These are phyloP conservation scores for Entomophthora muscae DNA, from an alignment of 371 early-diverging fungal genomes.

Conservation along the genomic window DNA sequence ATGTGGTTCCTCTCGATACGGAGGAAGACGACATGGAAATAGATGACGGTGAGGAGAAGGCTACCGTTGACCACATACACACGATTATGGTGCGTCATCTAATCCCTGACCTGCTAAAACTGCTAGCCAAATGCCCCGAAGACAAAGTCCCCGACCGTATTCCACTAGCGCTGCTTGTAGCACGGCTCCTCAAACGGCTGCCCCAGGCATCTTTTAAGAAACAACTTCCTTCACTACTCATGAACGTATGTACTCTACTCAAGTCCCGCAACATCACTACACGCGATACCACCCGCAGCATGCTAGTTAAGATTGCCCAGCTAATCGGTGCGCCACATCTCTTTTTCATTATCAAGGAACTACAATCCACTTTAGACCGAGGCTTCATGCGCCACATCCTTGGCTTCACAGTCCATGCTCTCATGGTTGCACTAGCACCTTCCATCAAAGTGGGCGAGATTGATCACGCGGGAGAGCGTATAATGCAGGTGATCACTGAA, in stretches of 20 bases:
- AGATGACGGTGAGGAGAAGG: conserved; percentile 19
- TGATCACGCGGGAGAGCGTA: conserved; percentile 51
- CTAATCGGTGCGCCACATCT: conserved; percentile 73
- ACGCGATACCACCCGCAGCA: conserved; percentile 71
- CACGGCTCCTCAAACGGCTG: conserved; percentile 55
- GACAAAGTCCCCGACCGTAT: conserved; percentile 58
- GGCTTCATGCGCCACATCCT: conserved; percentile 88
- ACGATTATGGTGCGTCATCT: conserved; percentile 42
- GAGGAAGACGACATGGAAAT: conserved; percentile 21
- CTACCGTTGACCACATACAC: conserved; percentile 25
- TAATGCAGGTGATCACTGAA: conserved; percentile 52
- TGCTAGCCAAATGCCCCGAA: conserved; percentile 46
- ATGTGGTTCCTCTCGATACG: conserved; percentile 17
- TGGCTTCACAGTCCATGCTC: conserved; percentile 67
- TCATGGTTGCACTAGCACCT: conserved; percentile 46
- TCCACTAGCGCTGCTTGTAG: conserved; percentile 73
- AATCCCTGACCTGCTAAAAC: conserved; percentile 58
- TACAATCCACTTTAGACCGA: conserved; percentile 51
- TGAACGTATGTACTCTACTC: conserved; percentile 68
- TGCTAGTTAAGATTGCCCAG: conserved; percentile 62
- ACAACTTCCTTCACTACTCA: conserved; percentile 71
- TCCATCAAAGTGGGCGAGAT: conserved; percentile 44
- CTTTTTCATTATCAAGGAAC: conserved; percentile 68
- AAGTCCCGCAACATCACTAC: conserved; percentile 63
- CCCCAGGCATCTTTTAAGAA: conserved; percentile 51